Evolutionary conservation across 2,329 filamentous ascomycete genomes (phyloP).

Genomic region (Calonectria pseudoreteaudii): DNA sequence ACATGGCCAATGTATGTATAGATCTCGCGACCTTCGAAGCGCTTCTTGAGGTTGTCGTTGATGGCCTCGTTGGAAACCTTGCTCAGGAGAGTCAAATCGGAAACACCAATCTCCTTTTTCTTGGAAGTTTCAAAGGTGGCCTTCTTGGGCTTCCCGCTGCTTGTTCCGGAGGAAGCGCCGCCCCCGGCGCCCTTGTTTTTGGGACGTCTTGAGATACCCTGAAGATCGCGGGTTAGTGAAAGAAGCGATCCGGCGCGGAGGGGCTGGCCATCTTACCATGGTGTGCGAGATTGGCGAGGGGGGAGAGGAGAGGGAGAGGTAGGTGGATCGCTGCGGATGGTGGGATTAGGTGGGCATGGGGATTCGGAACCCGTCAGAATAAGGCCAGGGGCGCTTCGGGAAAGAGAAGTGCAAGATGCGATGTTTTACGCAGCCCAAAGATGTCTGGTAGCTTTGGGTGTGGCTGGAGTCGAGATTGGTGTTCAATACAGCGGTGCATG

Average conservation of each 20-base stretch:
- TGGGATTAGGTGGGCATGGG: conserved; percentile 43
- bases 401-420: conserved; percentile 32
- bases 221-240: conserved; percentile 21
- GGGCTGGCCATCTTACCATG: conserved; percentile 48
- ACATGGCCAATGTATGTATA: conserved; percentile 99
- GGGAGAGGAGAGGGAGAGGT: conserved; percentile 30
- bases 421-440: conserved; percentile 37
- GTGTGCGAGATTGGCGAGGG: conserved; percentile 34
- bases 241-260: conserved; percentile 29
- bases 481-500: conserved; percentile 35
- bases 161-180: conserved; percentile 54
- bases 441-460: conserved; percentile 41
- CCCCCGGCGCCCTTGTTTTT: conserved; percentile 53
- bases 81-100: conserved; percentile 95
- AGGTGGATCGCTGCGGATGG: conserved; percentile 27
- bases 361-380: conserved; percentile 25
- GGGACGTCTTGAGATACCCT: conserved; percentile 56
- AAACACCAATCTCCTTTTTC: conserved; percentile 99
- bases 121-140: conserved; percentile 95
- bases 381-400: conserved; percentile 22
- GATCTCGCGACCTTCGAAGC: conserved; percentile 97
- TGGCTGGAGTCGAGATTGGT: conserved; percentile 44
- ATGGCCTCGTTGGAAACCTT: conserved; percentile 99
- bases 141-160: conserved; percentile 83
- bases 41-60: conserved; percentile 98